These are phyloP conservation scores for Arachis monticola DNA, from an alignment of 331 rosid genomes.

Conservation along the genomic window DNA sequence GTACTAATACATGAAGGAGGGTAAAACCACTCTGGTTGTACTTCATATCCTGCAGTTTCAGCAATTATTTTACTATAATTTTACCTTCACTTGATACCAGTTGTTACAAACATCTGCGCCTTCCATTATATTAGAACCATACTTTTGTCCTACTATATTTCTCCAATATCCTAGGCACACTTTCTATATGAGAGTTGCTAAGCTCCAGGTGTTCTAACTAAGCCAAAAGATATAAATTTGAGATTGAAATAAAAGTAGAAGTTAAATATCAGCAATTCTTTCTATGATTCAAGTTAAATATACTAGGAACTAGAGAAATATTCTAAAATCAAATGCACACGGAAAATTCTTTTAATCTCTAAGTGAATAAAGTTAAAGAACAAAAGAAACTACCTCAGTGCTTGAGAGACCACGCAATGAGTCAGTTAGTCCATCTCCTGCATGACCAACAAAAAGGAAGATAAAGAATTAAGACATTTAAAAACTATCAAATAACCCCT, in stretches of 20 bases:
- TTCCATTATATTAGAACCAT: too few species aligned
- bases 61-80: too few species aligned
- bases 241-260: not conserved
- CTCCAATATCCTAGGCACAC: conserved; percentile 7
- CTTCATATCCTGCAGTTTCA: too few species aligned
- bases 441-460: conserved; percentile 35
- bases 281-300: not conserved
- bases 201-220: not conserved
- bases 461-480: conserved; percentile 15
- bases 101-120: not conserved
- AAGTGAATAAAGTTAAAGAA: conserved; percentile 5
- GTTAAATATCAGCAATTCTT: not conserved
- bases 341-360: not conserved
- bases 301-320: not conserved
- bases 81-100: too few species aligned
- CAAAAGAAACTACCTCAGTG: conserved; percentile 55
- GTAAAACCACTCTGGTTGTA: too few species aligned
- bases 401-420: conserved; percentile 81
- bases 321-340: conserved; percentile 6
- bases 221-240: conserved; percentile 3
- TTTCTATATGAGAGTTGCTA: conserved; percentile 12
- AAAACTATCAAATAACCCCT: not conserved
- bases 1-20: too few species aligned
- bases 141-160: not conserved
- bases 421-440: conserved; percentile 95